These are phyloP conservation scores for Syncephalastrum contaminatum DNA, from an alignment of 371 early-diverging fungal species.

Conservation along the genomic window DNA sequence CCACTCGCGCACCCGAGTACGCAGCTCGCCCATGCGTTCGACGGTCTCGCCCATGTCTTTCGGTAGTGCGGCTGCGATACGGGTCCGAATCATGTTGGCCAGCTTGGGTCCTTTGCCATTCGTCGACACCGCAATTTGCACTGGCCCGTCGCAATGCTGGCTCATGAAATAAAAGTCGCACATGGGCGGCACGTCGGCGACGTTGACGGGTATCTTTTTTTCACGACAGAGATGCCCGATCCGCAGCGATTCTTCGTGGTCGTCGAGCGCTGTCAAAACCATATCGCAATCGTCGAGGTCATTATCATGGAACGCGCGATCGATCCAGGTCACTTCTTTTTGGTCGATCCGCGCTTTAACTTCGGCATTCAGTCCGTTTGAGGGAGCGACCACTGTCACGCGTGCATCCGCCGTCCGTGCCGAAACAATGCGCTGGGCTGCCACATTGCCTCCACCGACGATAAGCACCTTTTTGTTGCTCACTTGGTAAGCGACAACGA, in stretches of 20 bases:
- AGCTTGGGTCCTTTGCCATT: constrained; percentile 89
- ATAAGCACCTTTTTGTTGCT: constrained; percentile 70
- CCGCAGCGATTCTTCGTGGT: constrained; percentile 66
- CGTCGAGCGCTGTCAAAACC: constrained; percentile 84
- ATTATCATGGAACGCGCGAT: constrained; percentile 55
- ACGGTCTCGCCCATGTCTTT: constrained; percentile 68
- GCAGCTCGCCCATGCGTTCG: constrained; percentile 66
- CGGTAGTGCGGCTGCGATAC: constrained; percentile 66
- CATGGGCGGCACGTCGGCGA: constrained; percentile 86
- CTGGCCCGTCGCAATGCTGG: constrained; percentile 76
- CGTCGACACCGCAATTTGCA: constrained; percentile 89
- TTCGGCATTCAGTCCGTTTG: constrained; percentile 62
- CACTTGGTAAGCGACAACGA: constrained; percentile 79
- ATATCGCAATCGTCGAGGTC: constrained; percentile 64
- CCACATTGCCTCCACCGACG: constrained; percentile 82
- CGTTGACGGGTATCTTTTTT: constrained; percentile 84
- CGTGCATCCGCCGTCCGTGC: constrained; percentile 79
- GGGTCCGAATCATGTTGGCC: constrained; percentile 75
- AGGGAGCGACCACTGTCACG: constrained; percentile 72
- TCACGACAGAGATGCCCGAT: constrained; percentile 70
- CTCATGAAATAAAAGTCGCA: constrained; percentile 95
- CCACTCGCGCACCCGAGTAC: constrained; percentile 64
- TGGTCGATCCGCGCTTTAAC: constrained; percentile 59
- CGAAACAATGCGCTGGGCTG: constrained; percentile 79
- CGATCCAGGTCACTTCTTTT: constrained; percentile 61